Percentiles rank a stretch among this genome's conserved stretches.
Evolutionary conservation across 768 basidiomycete genomes (phyloP).

Genomic region (Stropharia rugosoannulata): DNA sequence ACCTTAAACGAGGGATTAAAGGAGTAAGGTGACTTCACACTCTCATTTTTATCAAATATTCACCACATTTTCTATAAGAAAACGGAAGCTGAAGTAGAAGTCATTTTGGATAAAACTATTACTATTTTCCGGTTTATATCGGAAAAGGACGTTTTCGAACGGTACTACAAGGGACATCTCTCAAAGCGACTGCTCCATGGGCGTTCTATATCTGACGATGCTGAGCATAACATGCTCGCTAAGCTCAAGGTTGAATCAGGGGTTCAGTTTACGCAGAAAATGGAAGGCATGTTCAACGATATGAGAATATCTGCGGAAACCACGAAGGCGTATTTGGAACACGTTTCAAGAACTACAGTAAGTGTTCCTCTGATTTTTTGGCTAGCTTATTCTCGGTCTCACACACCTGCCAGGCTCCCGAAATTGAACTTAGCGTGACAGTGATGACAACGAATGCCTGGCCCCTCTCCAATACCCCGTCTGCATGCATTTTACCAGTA

Average conservation of each 20-base stretch:
- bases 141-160: constrained; percentile 97
- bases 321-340: constrained; percentile 68
- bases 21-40: constrained; percentile 56
- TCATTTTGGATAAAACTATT: constrained; percentile 92
- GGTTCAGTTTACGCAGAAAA: constrained; percentile 93
- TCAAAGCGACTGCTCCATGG: constrained; percentile 86
- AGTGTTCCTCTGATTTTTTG: constrained; percentile 21
- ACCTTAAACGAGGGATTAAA: constrained; percentile 91
- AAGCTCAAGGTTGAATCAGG: constrained; percentile 98
- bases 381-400: constrained; percentile 7
- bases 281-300: constrained; percentile 99
- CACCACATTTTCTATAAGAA: constrained; percentile 54
- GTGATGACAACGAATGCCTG: constrained; percentile 98
- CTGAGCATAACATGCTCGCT: constrained; percentile 94
- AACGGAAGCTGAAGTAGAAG: constrained; percentile 90
- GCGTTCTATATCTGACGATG: constrained; percentile 94
- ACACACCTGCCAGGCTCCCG: constrained; percentile 50
- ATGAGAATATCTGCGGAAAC: constrained; percentile 88
- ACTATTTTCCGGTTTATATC: constrained; percentile 90
- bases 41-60: background rate
- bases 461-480: constrained; percentile 74
- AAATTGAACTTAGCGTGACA: constrained; percentile 81
- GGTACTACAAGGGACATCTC: constrained; percentile 96
- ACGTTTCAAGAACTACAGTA: constrained; percentile 62
- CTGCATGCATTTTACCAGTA: constrained; percentile 67